Conservation (phyloP, 306 rosid genomes). For the Cicer judaicum region DNA sequence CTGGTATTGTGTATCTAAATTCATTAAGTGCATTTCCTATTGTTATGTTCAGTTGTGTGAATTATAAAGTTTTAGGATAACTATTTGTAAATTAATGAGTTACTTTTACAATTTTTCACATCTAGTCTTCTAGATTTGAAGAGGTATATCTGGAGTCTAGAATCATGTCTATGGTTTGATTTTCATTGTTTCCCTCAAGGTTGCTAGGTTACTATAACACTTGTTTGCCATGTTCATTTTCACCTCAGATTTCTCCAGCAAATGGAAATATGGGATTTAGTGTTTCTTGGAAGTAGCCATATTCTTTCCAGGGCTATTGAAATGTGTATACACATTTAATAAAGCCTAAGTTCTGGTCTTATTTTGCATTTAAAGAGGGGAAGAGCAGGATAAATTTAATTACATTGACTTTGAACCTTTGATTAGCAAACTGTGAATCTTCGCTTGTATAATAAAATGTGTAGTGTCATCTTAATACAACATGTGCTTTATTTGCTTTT, state of each 20-base stretch:
- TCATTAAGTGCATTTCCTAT: background rate
- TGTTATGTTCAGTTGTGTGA: background rate
- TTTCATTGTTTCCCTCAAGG: background rate
- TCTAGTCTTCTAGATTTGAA: conserved; percentile 3
- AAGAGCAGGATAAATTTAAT: background rate
- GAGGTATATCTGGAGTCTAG: background rate
- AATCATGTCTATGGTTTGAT: conserved; percentile 13
- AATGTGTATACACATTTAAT: conserved; percentile 11
- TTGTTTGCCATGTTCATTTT: background rate
- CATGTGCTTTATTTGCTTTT: conserved; percentile 26
- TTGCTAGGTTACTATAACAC: conserved; percentile 10
- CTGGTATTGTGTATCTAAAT: background rate
- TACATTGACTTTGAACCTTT: background rate
- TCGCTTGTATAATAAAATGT: background rate
- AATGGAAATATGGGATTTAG: background rate
- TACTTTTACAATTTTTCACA: background rate
- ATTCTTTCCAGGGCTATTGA: background rate
- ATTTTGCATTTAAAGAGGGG: conserved; percentile 8
- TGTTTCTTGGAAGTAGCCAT: background rate
- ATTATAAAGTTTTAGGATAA: background rate
- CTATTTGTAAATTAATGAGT: conserved; percentile 11
- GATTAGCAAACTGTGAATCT: background rate
- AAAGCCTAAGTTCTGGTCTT: conserved; percentile 9
- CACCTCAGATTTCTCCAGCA: background rate
- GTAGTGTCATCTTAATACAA: conserved; percentile 24